Conservation (phyloP, 805 yeast species). For the Saccharomycopsis sp. region DNA sequence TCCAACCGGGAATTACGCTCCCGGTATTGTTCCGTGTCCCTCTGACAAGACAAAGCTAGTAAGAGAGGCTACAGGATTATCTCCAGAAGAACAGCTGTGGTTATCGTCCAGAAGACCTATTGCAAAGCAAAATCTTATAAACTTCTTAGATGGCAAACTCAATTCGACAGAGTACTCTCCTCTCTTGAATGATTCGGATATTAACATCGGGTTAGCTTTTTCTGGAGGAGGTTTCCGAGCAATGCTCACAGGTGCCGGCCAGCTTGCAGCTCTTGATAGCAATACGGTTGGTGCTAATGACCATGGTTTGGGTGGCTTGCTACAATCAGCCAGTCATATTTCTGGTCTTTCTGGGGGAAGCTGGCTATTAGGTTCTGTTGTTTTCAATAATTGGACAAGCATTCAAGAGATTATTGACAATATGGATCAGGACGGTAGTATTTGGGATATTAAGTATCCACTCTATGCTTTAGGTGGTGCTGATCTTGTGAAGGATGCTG, state of each 20-base stretch:
- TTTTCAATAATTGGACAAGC: constrained; percentile 66
- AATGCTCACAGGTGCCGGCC: constrained; percentile 80
- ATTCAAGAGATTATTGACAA: constrained; percentile 50
- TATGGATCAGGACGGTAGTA: constrained; percentile 28
- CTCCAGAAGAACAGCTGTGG: constrained; percentile 47
- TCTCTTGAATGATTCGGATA: constrained; percentile 30
- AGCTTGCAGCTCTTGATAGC: constrained; percentile 70
- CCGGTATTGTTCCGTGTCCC: constrained; percentile 53
- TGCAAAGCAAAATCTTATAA: constrained; percentile 42
- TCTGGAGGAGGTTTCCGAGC: constrained; percentile 92
- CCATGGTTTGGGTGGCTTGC: constrained; percentile 63
- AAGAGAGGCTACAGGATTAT: constrained; percentile 43
- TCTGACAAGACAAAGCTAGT: constrained; percentile 24
- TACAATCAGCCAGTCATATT: constrained; percentile 64
- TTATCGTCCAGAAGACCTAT: constrained; percentile 41
- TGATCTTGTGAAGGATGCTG: constrained; percentile 38
- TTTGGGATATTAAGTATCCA: constrained; percentile 65
- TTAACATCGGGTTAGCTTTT: constrained; percentile 54
- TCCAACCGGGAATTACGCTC: constrained; percentile 55
- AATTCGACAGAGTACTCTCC: constrained; percentile 34
- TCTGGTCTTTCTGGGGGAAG: constrained; percentile 80
- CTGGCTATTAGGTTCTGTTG: constrained; percentile 69
- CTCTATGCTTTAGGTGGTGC: constrained; percentile 61
- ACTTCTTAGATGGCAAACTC: constrained; percentile 31
- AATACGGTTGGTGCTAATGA: constrained; percentile 51